Evolutionary conservation across 1,139 yeast genomes (phyloP).

Genomic region (Pneumocystis oryctolagi): DNA sequence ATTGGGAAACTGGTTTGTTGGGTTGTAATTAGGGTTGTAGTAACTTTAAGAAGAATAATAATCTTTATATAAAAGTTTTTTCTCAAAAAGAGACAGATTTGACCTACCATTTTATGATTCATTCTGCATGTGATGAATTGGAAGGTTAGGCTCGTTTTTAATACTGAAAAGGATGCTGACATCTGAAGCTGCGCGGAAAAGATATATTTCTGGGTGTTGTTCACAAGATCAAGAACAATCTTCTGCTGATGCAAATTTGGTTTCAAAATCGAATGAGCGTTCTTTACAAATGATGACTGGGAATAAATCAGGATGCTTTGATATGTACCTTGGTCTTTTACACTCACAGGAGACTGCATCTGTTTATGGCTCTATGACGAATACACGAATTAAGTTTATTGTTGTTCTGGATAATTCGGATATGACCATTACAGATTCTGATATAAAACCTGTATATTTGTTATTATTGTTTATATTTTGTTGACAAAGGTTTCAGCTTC

Average conservation of each 20-base stretch:
- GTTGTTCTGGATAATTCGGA: not conserved
- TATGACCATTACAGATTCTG: not conserved
- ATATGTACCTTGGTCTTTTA: not conserved
- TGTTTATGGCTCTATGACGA: not conserved
- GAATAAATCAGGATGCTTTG: not conserved
- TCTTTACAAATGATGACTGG: not conserved
- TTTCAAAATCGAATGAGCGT: not conserved
- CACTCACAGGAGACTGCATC: not conserved
- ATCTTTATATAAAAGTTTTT: not conserved
- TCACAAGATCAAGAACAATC: not conserved
- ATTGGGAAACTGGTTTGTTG: not conserved
- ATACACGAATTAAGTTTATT: not conserved
- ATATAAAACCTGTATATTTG: not conserved
- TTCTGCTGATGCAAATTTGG: not conserved
- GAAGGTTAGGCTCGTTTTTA: not conserved
- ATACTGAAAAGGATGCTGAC: not conserved
- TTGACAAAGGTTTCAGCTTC: not conserved
- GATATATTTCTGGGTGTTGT: not conserved
- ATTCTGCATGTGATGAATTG: not conserved
- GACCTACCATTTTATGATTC: not conserved
- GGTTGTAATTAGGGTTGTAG: not conserved
- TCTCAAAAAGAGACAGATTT: not conserved
- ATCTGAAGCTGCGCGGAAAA: not conserved
- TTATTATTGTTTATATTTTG: not conserved
- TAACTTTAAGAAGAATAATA: not conserved